phyloP scores from a whole-genome alignment of 2,329 filamentous ascomycete species.

The Mycosphaerelloides madeirae region DNA sequence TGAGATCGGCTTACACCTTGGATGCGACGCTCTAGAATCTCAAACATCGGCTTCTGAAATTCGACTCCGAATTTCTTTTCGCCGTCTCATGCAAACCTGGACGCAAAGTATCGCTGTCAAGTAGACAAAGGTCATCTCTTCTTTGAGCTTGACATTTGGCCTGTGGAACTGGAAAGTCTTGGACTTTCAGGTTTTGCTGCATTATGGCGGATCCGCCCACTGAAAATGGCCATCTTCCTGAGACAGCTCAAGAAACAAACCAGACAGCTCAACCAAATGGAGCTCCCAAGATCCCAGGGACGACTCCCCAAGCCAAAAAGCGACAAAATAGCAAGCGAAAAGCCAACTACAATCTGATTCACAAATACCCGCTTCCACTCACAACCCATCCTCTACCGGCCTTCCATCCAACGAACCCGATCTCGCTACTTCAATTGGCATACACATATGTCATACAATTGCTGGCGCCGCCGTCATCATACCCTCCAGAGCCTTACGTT shows the following conservation, averaged over 20 bases:
- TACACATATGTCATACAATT: conserved; percentile 73
- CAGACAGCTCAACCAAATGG: background rate
- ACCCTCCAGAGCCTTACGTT: conserved; percentile 60
- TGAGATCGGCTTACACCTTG: too few species aligned
- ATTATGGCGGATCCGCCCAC: background rate
- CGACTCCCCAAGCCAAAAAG: conserved; percentile 9
- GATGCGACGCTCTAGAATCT: too few species aligned
- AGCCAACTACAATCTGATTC: conserved; percentile 66
- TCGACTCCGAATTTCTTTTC: too few species aligned
- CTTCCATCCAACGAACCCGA: conserved; percentile 86
- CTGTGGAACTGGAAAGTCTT: too few species aligned
- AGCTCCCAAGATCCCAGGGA: conserved; percentile 1
- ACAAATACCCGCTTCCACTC: conserved; percentile 75
- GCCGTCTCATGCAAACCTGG: too few species aligned
- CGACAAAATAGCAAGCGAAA: conserved; percentile 21
- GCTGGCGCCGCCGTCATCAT: conserved; percentile 59
- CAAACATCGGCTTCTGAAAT: too few species aligned
- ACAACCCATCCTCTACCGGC: conserved; percentile 77
- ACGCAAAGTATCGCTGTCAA: too few species aligned
- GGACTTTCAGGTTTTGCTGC: too few species aligned
- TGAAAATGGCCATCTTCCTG: conserved; percentile 1
- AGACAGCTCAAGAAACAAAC: background rate
- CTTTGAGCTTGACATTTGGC: too few species aligned
- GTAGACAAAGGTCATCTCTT: too few species aligned
- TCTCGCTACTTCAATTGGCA: conserved; percentile 77